Base-by-base conservation (phyloP, 2,329 filamentous ascomycete genomes). In the Sclerotinia glacialis region DNA sequence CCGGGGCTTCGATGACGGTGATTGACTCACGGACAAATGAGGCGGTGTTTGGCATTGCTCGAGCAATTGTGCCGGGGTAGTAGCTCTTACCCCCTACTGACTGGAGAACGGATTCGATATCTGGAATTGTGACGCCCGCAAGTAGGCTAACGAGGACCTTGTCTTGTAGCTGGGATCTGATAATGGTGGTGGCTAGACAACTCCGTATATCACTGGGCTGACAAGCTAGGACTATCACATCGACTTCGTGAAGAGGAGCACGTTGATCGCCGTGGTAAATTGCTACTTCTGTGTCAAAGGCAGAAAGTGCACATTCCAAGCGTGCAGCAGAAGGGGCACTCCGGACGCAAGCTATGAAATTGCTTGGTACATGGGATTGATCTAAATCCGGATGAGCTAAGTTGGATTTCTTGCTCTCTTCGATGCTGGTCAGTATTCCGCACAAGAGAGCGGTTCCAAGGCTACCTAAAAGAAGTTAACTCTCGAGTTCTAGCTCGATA, bases 181-280 rank as follows among this genome's bases (percentile, higher is more conserved):
- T 80, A 8, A 80, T 80, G 0, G 79, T 82, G 37, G 72, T 64
- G 11, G 40, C 61, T 42, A 78, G 0, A 81, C 80, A 0, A 83
- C 89, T 5, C 89, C 90, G 0, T 85, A 93, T 79, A 82, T 93
- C 37, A 93, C 90, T 74, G 90, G 86, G 1, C 90, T 91, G 0
- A 82, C 93, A 67, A 93, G 91, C 0, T 93, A 85, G 74, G 83
- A 84, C 5, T 90, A 90, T 0, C 77, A 93, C 28, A 83, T 83
- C 64, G 89, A 0, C 86, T 87, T 0, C 89, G 89, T 5, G 90
- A 88, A 76, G 81, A 78, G 7, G 88, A 93, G 0, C 90, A 86
- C 0, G 83, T 93, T 65, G 80, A 91, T 16, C 89, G 90, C 7
- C 81, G 92, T 21, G 90, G 89, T 9, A 89, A 89, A 0, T 78